Percentiles rank a stretch among this genome's conserved stretches.
phyloP scores from a whole-genome alignment of 2,329 filamentous ascomycete genomes.

The Neofusicoccum parvum region DNA sequence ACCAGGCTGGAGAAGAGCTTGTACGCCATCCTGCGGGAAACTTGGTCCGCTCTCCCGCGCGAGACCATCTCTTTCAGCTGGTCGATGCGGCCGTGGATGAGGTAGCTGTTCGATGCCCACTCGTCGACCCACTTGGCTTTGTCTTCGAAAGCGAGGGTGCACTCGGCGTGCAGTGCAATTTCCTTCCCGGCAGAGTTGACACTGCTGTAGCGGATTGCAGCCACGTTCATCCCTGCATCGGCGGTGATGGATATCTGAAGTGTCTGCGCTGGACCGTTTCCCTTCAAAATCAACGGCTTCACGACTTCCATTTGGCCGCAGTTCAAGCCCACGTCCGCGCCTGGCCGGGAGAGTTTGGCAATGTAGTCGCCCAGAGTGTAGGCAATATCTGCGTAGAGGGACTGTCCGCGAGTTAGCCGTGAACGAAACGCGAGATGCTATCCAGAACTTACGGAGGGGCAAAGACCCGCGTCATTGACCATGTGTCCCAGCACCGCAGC shows the following conservation, averaged over 20 bases:
- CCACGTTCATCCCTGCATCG: constrained; percentile 25
- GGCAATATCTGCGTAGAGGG: constrained; percentile 39
- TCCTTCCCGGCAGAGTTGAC: constrained; percentile 42
- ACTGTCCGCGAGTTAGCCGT: constrained; percentile 11
- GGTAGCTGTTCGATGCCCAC: constrained; percentile 24
- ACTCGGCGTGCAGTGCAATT: constrained; percentile 34
- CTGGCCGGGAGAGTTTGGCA: constrained; percentile 17
- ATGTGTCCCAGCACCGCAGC: constrained; percentile 32
- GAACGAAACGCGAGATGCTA: not conserved
- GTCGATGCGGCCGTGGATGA: constrained; percentile 38
- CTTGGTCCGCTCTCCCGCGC: constrained; percentile 31
- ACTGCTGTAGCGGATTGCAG: constrained; percentile 38
- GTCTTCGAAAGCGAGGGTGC: constrained; percentile 4
- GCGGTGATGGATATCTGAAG: not conserved
- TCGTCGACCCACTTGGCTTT: not conserved
- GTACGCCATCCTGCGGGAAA: constrained; percentile 39
- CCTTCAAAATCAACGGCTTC: not conserved
- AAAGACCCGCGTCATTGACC: constrained; percentile 48
- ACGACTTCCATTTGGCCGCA: constrained; percentile 43
- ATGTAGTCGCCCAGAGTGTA: constrained; percentile 35
- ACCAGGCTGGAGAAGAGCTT: constrained; percentile 39
- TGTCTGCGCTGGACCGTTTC: not conserved
- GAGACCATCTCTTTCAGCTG: not conserved
- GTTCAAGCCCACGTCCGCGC: constrained; percentile 36
- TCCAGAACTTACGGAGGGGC: constrained; percentile 45